These are phyloP conservation scores for Russula virescens DNA, from an alignment of 768 basidiomycete species.

Conservation along the genomic window DNA sequence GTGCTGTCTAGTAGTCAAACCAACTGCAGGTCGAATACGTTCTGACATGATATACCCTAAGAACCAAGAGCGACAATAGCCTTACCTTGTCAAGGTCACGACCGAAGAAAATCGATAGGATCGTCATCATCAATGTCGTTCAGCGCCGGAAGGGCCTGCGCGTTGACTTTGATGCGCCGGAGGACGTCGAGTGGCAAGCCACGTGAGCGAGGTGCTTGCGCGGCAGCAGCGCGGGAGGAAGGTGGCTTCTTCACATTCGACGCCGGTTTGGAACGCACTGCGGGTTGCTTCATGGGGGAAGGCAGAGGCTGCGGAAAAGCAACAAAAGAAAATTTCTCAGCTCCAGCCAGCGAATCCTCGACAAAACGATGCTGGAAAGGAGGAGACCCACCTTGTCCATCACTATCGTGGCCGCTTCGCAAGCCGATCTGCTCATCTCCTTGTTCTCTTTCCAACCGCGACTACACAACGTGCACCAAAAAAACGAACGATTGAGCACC, in stretches of 20 bases:
- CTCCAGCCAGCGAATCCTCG: no score
- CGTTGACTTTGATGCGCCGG: constrained; percentile 8
- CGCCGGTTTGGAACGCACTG: background rate
- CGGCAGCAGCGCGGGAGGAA: background rate
- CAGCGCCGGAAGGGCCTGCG: background rate
- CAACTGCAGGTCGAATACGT: background rate
- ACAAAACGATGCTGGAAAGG: background rate
- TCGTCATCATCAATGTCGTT: constrained; percentile 15
- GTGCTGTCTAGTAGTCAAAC: background rate
- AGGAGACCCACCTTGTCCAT: constrained; percentile 1
- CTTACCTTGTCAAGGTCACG: background rate
- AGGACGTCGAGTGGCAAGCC: constrained; percentile 6
- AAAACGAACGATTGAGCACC: no score
- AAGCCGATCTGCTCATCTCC: background rate
- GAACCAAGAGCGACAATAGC: background rate
- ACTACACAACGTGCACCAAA: background rate
- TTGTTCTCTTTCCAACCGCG: constrained; percentile 7
- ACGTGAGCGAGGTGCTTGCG: background rate
- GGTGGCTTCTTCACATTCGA: constrained; percentile 1
- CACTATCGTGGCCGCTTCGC: background rate
- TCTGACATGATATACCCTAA: background rate
- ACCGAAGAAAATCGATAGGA: constrained; percentile 19
- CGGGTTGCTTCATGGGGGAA: background rate
- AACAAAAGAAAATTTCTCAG: background rate
- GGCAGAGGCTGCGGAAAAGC: background rate